Percentiles rank a stretch among this genome's conserved stretches.
Evolutionary conservation across 371 early-diverging fungal genomes (phyloP).

Genomic region (Lichtheimia ramosa): DNA sequence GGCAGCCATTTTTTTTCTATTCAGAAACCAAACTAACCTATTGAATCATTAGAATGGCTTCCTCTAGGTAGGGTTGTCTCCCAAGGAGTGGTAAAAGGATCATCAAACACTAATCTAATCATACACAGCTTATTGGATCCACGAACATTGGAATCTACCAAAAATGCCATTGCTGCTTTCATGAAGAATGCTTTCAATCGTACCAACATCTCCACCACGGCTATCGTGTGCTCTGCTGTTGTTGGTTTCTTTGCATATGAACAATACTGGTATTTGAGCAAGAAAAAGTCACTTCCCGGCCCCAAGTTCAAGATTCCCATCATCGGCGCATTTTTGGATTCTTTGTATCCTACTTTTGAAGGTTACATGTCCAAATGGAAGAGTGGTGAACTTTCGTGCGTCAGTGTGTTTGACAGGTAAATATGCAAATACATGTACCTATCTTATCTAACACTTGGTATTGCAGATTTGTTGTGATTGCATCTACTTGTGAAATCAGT

Average conservation of each 20-base stretch:
- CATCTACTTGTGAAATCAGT: constrained; percentile 52
- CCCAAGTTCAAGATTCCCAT: constrained; percentile 50
- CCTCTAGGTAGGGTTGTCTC: constrained; percentile 5
- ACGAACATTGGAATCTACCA: constrained; percentile 45
- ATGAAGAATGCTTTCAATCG: constrained; percentile 34
- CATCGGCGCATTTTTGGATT: constrained; percentile 55
- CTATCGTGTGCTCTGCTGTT: constrained; percentile 41
- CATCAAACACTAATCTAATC: background rate
- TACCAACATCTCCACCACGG: constrained; percentile 39
- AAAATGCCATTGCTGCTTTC: constrained; percentile 36
- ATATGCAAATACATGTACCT: background rate
- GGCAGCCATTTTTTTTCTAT: too few species aligned
- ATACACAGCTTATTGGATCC: constrained; percentile 42
- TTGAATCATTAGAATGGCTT: background rate
- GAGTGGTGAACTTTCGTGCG: constrained; percentile 56
- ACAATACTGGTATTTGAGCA: constrained; percentile 49
- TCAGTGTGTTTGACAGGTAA: constrained; percentile 55
- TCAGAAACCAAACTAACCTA: too few species aligned
- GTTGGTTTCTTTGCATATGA: constrained; percentile 52
- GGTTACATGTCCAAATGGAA: constrained; percentile 58
- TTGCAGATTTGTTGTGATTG: constrained; percentile 52
- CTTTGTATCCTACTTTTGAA: constrained; percentile 56
- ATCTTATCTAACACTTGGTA: constrained; percentile 5
- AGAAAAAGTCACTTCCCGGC: constrained; percentile 52
- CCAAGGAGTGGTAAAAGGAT: background rate